Conservation (phyloP, 2,329 filamentous ascomycete species). For the Acephala macrosclerotiorum region DNA sequence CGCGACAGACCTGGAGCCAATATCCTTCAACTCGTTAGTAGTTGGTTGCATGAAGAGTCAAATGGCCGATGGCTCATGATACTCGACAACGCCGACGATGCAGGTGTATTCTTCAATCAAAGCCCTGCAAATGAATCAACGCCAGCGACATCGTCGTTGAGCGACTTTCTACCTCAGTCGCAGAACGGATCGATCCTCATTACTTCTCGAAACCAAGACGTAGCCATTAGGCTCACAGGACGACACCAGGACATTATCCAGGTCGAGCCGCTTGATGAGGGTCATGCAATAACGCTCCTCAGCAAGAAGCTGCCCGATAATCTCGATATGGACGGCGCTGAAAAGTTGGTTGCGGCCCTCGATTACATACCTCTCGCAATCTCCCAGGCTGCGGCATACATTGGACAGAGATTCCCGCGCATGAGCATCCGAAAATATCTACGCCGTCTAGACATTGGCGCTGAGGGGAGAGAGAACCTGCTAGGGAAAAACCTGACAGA, state of each 20-base stretch:
- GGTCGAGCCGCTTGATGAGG: constrained; percentile 38
- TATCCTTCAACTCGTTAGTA: constrained; percentile 20
- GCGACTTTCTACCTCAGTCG: constrained; percentile 27
- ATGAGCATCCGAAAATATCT: constrained; percentile 48
- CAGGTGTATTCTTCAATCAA: constrained; percentile 10
- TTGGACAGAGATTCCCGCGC: constrained; percentile 29
- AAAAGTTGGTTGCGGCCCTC: constrained; percentile 21
- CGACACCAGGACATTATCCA: constrained; percentile 29
- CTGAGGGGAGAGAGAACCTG: not conserved
- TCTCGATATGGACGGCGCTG: constrained; percentile 8
- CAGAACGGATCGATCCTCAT: constrained; percentile 31
- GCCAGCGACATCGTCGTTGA: not conserved
- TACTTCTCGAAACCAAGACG: constrained; percentile 33
- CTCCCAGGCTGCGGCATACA: constrained; percentile 37
- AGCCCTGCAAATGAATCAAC: not conserved
- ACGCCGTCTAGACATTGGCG: constrained; percentile 37
- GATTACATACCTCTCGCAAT: constrained; percentile 43
- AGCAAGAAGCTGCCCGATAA: not conserved
- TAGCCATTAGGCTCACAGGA: constrained; percentile 28
- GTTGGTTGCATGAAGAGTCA: constrained; percentile 23
- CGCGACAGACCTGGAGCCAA: constrained; percentile 21
- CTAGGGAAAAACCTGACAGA: not conserved
- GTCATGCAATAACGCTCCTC: constrained; percentile 19
- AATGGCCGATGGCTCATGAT: constrained; percentile 33
- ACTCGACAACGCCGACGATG: constrained; percentile 32